Base-by-base conservation (phyloP, 2,329 filamentous ascomycete species). In the Sclerotinia subarctica region DNA sequence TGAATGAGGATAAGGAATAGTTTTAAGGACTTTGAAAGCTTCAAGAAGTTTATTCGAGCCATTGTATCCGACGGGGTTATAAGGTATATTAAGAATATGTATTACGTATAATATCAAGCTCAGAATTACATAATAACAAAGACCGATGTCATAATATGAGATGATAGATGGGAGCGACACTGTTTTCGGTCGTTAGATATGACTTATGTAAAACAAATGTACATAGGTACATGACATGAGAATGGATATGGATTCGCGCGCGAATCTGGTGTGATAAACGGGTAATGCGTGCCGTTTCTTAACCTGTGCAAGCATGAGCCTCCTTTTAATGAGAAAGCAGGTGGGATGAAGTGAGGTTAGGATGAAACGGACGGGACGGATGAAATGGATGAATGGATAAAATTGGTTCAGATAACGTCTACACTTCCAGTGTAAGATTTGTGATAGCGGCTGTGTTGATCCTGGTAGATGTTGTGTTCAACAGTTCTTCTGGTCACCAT, bases 361-460 rank as follows among this genome's bases (percentile, higher is more conserved):
- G 24, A 59, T 42, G 5, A 19, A 21, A 49, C 17, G 26, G 17
- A 47, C 24, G 2, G 19, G 13, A 49, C 21, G 17, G 8, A 54
- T 32, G 26, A 32, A 32, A 19, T 54, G 52, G 19, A 29, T 13
- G 32, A 29, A 38, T 13, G 32, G 53, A 38, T 35, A 35, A 17
- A 15, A 56, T 24, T 35, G 17, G 29, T 17, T n/a, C 13, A 21
- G 19, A 49, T 49, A 35, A 21, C 44, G 3, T 62, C 8, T 62
- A 47, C 26, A 47, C 19, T 35, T 19, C 58, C 7, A 13, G 24
- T 13, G 29, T 62, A 62, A 29, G 46, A 62, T 62, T 35, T 19
- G 58, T 51, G 29, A 49, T 38, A 29, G 46, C 58, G 58, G 58
- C 58, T 62, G 44, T 51, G 58, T 24, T 11, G 11, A 62, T 62